Base-by-base conservation (phyloP, 1,284 basidiomycete species). In the Ceratobasidium sp. region DNA sequence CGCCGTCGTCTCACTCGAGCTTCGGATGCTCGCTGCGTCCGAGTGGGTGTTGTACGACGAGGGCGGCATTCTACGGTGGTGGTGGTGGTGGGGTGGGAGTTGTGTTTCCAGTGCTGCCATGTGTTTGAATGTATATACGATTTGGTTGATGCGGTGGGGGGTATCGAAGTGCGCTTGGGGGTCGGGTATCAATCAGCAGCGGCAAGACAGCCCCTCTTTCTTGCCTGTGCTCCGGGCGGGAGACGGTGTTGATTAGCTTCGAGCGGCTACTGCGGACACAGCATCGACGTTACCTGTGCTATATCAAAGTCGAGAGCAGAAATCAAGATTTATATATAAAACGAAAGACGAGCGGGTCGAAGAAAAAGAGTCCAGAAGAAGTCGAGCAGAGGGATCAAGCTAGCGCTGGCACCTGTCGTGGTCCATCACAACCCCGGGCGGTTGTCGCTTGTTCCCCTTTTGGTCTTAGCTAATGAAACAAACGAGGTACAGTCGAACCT, bases 1-100 rank as follows among this genome's bases (percentile, higher is more conserved):
- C 82, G 94, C 92, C 10, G 92, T 90, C 53, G 91, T 89, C 81
- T 92, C 92, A 58, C 81, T 81, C 20, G 81, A 82, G 42, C 78
- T 81, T 10, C 81, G 80, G 7, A 42, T 55, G 33, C 60, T 76
- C 46, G 46, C 60, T 15, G 71, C 58, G 28, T 76, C 72, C 13
- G 49, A 64, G 20, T 60, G 71, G 23, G 40, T 49, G 56, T 51
- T 51, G 66, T 53, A 33, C 33, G 33, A 68, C 9, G 66, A 68
- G 56, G 71, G n/a, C 20, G 40, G 40, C 9, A n/a, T 18, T 0
- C 58, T 26, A 3, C 26, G 58, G 15, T 33, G 60, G 39, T 63
- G 60, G 10, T 9, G 49, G 9, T 68, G 66, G 7, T 40, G 61
- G 3, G 5, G 39, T 42, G 61, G 6, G 46, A 46, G 51, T 10